Evolutionary conservation across 768 basidiomycete genomes (phyloP).

Genomic region (Calvatia gigantea): DNA sequence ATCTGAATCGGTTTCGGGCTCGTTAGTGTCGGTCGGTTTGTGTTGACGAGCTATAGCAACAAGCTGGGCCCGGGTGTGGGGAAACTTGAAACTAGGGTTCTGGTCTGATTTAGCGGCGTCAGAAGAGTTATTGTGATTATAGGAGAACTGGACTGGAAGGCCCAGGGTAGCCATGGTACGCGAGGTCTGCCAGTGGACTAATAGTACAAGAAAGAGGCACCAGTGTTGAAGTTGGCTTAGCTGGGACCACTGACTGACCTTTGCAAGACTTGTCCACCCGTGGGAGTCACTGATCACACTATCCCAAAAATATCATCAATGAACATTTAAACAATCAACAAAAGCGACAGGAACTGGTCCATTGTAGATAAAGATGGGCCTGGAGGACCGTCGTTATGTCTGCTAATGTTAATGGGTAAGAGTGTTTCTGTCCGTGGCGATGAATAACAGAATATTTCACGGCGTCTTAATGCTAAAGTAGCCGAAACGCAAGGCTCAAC

Average conservation of each 20-base stretch:
- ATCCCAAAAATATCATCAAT: slow-evolving; percentile 1
- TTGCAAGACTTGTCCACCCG: neutral
- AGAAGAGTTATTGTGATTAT: neutral
- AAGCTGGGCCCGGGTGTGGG: slow-evolving; percentile 82
- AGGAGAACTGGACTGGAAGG: neutral
- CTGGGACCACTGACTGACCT: neutral
- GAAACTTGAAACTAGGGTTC: slow-evolving; percentile 43
- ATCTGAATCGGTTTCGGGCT: slow-evolving; percentile 55
- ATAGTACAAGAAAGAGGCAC: neutral
- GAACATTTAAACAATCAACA: neutral
- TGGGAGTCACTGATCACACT: slow-evolving; percentile 3
- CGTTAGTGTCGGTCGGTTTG: slow-evolving; percentile 56
- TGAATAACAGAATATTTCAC: too few species aligned
- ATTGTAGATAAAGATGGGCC: too few species aligned
- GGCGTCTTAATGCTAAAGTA: too few species aligned
- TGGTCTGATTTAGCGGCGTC: neutral
- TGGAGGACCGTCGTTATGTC: too few species aligned
- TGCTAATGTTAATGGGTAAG: too few species aligned
- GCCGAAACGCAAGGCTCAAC: too few species aligned
- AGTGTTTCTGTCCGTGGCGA: too few species aligned
- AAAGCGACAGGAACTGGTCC: neutral
- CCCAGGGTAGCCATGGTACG: slow-evolving; percentile 9
- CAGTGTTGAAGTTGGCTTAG: neutral
- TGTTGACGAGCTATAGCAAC: slow-evolving; percentile 69
- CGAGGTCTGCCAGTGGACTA: slow-evolving; percentile 7